Evolutionary conservation across 2,329 filamentous ascomycete genomes (phyloP), one percentile per base, ranked within the genome.

Genomic region (Alternaria sp.): DNA sequence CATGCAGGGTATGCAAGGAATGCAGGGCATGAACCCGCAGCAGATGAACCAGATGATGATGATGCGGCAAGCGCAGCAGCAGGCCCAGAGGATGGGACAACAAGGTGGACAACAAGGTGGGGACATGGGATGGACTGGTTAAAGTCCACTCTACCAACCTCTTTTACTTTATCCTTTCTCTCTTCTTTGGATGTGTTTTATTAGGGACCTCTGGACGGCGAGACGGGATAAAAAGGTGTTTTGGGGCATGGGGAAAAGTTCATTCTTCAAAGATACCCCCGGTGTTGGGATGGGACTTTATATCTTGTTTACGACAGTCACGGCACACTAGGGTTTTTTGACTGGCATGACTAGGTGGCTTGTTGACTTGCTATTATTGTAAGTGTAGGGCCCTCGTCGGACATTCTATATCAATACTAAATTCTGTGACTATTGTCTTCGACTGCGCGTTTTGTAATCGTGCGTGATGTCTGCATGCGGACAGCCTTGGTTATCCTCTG

Each of bases 11-110:
- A 70, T 70, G 68, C 64, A 72, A 51, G 66, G 65, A 28, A 71
- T 69, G 67, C 65, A 70, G 46, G 60, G 59, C 9, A 67, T 58
- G 56, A 74, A 69, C 16, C 72, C 71, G 60, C 73, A 77, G 59
- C 74, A 78, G 48, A 63, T 71, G 57, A 73, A 75, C 62, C 73
- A 75, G 61, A 73, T 75, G 70, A 69, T 74, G 67, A 68, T 75
- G 66, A 73, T 76, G 74, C 61, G 71, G n/a, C 74, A 75, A 61
- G 70, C 68, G 5, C 75, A 77, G 52, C 65, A 67, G 48, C 65
- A 70, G 45, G 63, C 66, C 22, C 68, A 72, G 32, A 59, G 70
- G 41, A 68, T 68, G 62, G 63, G 66, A 12, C 69, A 68, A 41
- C 71, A 59, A 22, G 66, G 65, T n/a, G 65, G 65, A 10, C 67